Conservation (phyloP, 2,329 filamentous ascomycete genomes). For the Fusarium sp. region DNA sequence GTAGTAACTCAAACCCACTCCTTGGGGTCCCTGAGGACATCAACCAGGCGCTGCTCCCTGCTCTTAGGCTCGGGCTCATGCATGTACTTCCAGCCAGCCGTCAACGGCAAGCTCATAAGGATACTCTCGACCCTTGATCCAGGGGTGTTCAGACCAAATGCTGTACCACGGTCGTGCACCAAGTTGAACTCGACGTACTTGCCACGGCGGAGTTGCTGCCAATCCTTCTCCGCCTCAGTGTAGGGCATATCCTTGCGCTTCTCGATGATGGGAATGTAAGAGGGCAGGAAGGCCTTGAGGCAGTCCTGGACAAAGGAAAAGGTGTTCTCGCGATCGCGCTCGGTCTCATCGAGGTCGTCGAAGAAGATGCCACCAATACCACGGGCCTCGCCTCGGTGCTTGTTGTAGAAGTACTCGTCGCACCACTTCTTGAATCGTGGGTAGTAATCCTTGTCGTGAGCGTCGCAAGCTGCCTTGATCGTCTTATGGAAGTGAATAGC, state of each 20-base stretch:
- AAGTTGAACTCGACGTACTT: conserved; percentile 99
- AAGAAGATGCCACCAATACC: conserved; percentile 98
- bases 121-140: conserved; percentile 95
- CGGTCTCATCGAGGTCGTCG: conserved; percentile 90
- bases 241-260: conserved; percentile 92
- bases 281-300: conserved; percentile 87
- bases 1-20: conserved; percentile 69
- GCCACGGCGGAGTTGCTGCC: conserved; percentile 96
- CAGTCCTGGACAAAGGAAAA: conserved; percentile 92
- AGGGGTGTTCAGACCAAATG: conserved; percentile 93
- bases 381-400: conserved; percentile 86
- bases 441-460: conserved; percentile 92
- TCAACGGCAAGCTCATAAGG: conserved; percentile 94
- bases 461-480: conserved; percentile 92
- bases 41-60: conserved; percentile 82
- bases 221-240: conserved; percentile 87
- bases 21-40: conserved; percentile 73
- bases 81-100: conserved; percentile 97
- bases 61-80: conserved; percentile 81
- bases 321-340: conserved; percentile 87
- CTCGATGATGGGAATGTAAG: conserved; percentile 89
- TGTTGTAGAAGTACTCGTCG: conserved; percentile 96
- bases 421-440: conserved; percentile 98
- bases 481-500: conserved; percentile 96
- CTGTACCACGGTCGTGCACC: conserved; percentile 94